Evolutionary conservation across 2,329 filamentous ascomycete species (phyloP).

Genomic region (Exophiala calicioides): DNA sequence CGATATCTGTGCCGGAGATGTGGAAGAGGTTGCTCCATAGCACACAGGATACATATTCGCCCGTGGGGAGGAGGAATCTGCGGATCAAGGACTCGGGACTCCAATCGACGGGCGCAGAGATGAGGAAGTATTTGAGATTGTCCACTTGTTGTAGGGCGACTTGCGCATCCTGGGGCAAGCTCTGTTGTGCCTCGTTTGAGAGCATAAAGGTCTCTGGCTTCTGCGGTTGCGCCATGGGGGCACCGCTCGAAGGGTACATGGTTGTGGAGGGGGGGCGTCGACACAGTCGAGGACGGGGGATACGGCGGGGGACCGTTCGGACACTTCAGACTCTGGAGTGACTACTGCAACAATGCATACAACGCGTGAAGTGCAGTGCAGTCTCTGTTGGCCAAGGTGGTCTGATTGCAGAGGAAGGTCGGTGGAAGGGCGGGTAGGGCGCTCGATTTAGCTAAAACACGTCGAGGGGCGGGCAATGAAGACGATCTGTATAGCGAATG

Average conservation of each 20-base stretch:
- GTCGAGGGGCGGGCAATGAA: constrained; percentile 13
- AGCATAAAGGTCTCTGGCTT: constrained; percentile 99
- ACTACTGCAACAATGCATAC: constrained; percentile 9
- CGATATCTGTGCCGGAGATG: constrained; percentile 98
- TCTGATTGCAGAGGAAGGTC: constrained; percentile 9
- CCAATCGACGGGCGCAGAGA: constrained; percentile 98
- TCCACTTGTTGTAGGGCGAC: constrained; percentile 98
- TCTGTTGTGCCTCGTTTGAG: constrained; percentile 94
- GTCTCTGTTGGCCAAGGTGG: constrained; percentile 12
- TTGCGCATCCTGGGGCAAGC: constrained; percentile 91
- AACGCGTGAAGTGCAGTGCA: not conserved
- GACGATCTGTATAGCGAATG: constrained; percentile 27
- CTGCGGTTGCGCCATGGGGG: constrained; percentile 85
- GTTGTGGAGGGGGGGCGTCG: constrained; percentile 27
- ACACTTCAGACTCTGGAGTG: constrained; percentile 22
- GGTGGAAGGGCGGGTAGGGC: constrained; percentile 5
- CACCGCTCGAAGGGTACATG: constrained; percentile 79
- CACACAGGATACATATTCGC: constrained; percentile 98
- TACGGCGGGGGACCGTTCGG: constrained; percentile 17
- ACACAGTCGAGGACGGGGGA: constrained; percentile 23
- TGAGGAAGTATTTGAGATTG: constrained; percentile 99
- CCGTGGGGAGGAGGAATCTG: constrained; percentile 90
- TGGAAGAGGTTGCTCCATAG: constrained; percentile 99
- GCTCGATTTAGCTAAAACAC: constrained; percentile 10
- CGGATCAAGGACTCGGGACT: constrained; percentile 94